These are phyloP conservation scores for Apiospora malaysiana DNA, from an alignment of 2,329 filamentous ascomycete genomes.

Conservation along the genomic window DNA sequence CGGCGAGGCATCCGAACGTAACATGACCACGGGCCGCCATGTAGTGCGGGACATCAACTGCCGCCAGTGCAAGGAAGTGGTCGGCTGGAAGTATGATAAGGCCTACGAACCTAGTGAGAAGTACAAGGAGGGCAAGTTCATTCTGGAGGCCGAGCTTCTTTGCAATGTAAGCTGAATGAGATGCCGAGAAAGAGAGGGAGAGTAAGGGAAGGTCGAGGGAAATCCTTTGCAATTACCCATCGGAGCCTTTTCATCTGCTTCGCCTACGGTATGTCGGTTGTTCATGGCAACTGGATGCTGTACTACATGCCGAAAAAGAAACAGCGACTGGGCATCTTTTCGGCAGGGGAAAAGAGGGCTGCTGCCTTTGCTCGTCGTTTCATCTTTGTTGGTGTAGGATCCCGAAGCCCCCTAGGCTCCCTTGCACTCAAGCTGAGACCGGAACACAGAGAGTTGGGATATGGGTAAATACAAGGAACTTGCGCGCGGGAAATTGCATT, in stretches of 20 bases:
- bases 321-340: not conserved
- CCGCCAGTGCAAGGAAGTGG: constrained; percentile 87
- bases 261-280: not conserved
- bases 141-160: constrained; percentile 89
- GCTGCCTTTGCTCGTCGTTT: not conserved
- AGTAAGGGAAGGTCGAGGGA: not conserved
- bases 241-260: not conserved
- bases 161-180: constrained; percentile 70
- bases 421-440: not conserved
- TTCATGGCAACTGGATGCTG: not conserved
- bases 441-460: not conserved
- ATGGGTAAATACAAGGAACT: not conserved
- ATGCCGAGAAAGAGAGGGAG: not conserved
- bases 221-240: not conserved
- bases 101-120: constrained; percentile 91
- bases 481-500: constrained; percentile 7
- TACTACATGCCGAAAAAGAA: not conserved
- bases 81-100: constrained; percentile 99
- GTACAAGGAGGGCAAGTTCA: constrained; percentile 99
- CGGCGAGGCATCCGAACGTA: constrained; percentile 87
- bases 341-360: not conserved
- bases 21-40: constrained; percentile 97
- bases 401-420: not conserved
- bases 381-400: not conserved
- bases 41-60: constrained; percentile 93